A percentile compares a stretch with the other conserved stretches of the same genome.
These are phyloP conservation scores for Phytophthora hibernalis DNA, from an alignment of 352 stramenopile genomes.

Conservation along the genomic window DNA sequence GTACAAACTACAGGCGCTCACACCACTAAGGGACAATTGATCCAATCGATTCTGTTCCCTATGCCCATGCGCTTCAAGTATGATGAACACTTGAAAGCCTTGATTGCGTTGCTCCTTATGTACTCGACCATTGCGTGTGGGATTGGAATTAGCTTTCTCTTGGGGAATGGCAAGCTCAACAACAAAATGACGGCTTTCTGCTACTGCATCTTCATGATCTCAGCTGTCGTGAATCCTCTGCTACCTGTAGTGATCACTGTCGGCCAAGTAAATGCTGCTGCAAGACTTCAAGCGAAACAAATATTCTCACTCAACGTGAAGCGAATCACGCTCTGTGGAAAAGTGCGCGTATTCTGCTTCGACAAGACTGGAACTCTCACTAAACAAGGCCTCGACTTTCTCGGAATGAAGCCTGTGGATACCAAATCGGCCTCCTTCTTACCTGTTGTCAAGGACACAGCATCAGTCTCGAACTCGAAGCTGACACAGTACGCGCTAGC, in stretches of 20 bases:
- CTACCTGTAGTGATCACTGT: conserved; percentile 84
- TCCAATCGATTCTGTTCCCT: conserved; percentile 81
- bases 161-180: conserved; percentile 50
- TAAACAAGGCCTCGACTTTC: conserved; percentile 83
- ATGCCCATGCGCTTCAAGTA: conserved; percentile 88
- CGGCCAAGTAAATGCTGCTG: conserved; percentile 71
- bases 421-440: conserved; percentile 18
- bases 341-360: conserved; percentile 84
- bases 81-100: conserved; percentile 77
- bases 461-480: not conserved
- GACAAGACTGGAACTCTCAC: conserved; percentile 91
- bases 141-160: conserved; percentile 56
- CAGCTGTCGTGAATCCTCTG: conserved; percentile 66
- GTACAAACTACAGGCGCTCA: conserved; percentile 74
- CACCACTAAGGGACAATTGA: conserved; percentile 77
- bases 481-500: conserved; percentile 49
- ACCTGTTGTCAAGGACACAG: conserved; percentile 27
- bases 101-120: conserved; percentile 67
- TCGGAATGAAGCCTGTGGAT: conserved; percentile 36
- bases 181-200: conserved; percentile 65
- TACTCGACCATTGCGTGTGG: conserved; percentile 62
- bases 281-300: conserved; percentile 63
- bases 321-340: conserved; percentile 82
- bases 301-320: conserved; percentile 74
- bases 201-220: conserved; percentile 72